A percentile compares a stretch with the other conserved stretches of the same genome.
phyloP scores from a whole-genome alignment of 2,329 filamentous ascomycete genomes.

The Monilinia fructicola region DNA sequence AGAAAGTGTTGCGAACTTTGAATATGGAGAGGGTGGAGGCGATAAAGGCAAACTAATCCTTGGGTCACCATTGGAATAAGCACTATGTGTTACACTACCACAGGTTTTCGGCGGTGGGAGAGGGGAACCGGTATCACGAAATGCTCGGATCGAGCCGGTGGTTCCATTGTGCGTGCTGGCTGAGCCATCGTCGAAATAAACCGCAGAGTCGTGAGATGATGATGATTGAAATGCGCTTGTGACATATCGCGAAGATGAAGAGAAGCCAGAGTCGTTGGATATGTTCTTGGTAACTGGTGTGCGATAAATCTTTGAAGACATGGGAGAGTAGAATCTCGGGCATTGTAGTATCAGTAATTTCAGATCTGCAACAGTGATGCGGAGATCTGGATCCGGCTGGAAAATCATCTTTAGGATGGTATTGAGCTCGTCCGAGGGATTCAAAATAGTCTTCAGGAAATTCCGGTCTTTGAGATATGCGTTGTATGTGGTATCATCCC shows the following conservation, averaged over 20 bases:
- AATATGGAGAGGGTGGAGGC: background rate
- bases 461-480: conserved; percentile 81
- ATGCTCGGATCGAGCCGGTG: background rate
- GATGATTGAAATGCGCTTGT: conserved; percentile 2
- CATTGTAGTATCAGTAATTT: conserved; percentile 75
- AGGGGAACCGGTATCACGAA: too few species aligned
- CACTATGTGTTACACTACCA: background rate
- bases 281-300: background rate
- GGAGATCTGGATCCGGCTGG: conserved; percentile 75
- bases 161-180: background rate
- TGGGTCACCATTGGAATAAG: background rate
- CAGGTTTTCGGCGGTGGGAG: background rate
- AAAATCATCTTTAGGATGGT: conserved; percentile 85
- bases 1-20: background rate
- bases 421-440: conserved; percentile 86
- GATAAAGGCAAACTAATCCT: background rate
- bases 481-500: conserved; percentile 91
- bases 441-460: conserved; percentile 90
- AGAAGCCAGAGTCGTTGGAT: conserved; percentile 17
- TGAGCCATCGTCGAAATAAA: background rate
- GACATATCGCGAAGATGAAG: background rate
- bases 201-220: conserved; percentile 15
- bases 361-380: conserved; percentile 80
- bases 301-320: background rate
- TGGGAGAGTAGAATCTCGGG: conserved; percentile 29